Conservation (phyloP, 768 basidiomycete species). For the Suillus variegatus region DNA sequence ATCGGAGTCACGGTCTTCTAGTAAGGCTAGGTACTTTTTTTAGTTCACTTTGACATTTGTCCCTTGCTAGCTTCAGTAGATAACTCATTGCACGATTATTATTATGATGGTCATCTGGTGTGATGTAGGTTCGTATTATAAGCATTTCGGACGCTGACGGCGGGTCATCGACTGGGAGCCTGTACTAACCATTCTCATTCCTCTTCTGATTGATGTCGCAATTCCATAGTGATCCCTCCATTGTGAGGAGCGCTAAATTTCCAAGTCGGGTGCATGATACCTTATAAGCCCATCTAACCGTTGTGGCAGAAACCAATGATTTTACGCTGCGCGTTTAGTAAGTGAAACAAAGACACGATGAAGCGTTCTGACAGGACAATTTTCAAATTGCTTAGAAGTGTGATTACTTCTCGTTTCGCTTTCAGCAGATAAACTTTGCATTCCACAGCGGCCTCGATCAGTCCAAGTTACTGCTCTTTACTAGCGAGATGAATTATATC, state of each 20-base stretch:
- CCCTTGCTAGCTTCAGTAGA: neutral
- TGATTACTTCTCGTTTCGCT: neutral
- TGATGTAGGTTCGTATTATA: neutral
- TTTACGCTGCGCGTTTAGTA: neutral
- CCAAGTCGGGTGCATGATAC: neutral
- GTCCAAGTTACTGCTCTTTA: constrained; percentile 46
- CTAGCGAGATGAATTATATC: constrained; percentile 52
- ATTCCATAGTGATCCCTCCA: neutral
- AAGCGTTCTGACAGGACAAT: neutral
- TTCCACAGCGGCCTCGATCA: constrained; percentile 48
- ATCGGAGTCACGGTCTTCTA: neutral
- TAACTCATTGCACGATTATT: neutral
- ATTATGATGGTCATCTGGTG: neutral
- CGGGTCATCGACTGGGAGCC: neutral
- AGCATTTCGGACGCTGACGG: neutral
- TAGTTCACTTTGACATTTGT: neutral
- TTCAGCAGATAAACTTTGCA: constrained; percentile 45
- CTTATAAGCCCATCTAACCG: neutral
- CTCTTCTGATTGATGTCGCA: neutral
- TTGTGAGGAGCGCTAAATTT: neutral
- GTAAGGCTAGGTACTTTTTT: neutral
- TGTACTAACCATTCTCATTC: neutral
- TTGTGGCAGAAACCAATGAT: neutral
- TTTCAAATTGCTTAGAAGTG: no score
- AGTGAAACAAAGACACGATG: neutral